These are phyloP conservation scores for Wickerhamiella pararugosa DNA, from an alignment of 1,139 yeast species.

Conservation along the genomic window DNA sequence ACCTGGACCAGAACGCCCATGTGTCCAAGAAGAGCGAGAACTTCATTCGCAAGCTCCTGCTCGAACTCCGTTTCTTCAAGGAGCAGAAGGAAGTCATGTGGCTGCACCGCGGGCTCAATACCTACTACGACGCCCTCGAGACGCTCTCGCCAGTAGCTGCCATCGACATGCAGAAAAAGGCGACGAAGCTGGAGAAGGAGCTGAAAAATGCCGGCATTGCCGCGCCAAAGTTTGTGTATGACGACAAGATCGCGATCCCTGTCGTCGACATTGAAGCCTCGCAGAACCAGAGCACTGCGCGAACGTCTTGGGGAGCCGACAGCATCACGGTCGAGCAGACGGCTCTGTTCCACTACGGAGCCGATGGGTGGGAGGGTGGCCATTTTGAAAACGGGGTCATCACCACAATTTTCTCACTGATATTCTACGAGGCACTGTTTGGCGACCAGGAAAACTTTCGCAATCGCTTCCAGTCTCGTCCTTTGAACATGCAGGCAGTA, in stretches of 20 bases:
- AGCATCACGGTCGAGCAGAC: constrained; percentile 22
- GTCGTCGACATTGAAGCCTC: neutral
- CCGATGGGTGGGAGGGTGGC: constrained; percentile 23
- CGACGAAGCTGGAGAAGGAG: constrained; percentile 10
- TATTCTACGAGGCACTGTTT: constrained; percentile 14
- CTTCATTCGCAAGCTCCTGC: constrained; percentile 18
- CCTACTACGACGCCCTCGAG: constrained; percentile 18
- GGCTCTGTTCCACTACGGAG: constrained; percentile 21
- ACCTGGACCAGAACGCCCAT: constrained; percentile 16
- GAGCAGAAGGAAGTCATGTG: constrained; percentile 14
- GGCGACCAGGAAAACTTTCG: constrained; percentile 19
- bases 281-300: neutral
- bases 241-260: constrained; percentile 4
- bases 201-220: constrained; percentile 11
- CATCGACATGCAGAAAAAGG: constrained; percentile 17
- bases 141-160: constrained; percentile 15
- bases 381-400: constrained; percentile 26
- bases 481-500: constrained; percentile 20
- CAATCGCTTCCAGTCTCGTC: constrained; percentile 24
- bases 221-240: constrained; percentile 8
- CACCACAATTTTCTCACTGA: constrained; percentile 18
- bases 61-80: constrained; percentile 16
- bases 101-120: constrained; percentile 17
- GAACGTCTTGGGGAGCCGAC: constrained; percentile 11
- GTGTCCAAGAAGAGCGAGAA: constrained; percentile 16